phyloP scores from a whole-genome alignment of 192 early-diverging fungal genomes.

The Linnemannia schmuckeri region DNA sequence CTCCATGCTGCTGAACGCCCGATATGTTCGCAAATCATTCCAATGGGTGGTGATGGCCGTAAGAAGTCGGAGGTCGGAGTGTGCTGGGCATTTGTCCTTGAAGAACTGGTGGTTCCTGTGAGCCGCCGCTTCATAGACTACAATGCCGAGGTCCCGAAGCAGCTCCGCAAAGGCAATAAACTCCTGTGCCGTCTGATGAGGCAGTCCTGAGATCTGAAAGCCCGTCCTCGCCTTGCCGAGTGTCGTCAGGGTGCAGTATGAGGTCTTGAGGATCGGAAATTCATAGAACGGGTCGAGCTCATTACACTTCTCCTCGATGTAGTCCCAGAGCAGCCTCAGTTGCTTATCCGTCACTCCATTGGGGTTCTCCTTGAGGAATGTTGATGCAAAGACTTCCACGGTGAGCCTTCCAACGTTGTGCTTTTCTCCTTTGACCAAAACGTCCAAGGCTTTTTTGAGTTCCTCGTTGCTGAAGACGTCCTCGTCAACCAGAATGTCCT shows the following conservation, averaged over 20 bases:
- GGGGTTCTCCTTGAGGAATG: constrained; percentile 1
- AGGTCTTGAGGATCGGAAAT: constrained; percentile 11
- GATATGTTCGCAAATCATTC: neutral
- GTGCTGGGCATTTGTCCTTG: no score
- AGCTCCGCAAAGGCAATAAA: neutral
- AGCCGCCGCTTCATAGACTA: neutral
- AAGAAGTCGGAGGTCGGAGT: neutral
- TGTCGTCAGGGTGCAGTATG: neutral
- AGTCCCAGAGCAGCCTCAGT: neutral
- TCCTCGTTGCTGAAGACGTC: neutral
- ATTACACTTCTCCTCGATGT: neutral
- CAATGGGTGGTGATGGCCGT: neutral
- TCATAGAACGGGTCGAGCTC: neutral
- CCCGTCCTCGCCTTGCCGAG: neutral
- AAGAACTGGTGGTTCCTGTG: constrained; percentile 16
- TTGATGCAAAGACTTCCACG: neutral
- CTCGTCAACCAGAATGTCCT: constrained; percentile 15
- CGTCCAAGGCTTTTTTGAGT: neutral
- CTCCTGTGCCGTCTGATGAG: no score
- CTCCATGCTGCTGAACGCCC: neutral
- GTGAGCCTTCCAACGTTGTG: no score
- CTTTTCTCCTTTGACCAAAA: neutral
- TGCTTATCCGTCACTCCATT: neutral
- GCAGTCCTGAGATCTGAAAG: neutral
- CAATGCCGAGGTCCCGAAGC: neutral